Evolutionary conservation across 1,139 yeast species (phyloP).

Genomic region (Debaryomyces singareniensis): DNA sequence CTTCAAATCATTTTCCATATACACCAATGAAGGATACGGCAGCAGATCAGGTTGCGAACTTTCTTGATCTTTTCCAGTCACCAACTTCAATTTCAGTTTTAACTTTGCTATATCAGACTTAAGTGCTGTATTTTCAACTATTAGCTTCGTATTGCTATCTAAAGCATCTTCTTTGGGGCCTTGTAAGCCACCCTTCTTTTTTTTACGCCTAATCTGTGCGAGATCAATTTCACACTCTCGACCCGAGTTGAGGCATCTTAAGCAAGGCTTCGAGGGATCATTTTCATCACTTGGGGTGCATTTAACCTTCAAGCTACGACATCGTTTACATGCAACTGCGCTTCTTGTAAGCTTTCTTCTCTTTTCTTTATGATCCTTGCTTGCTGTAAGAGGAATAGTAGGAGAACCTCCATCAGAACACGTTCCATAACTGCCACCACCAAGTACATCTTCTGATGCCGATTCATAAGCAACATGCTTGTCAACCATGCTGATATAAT

Average conservation of each 20-base stretch:
- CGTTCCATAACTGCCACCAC: too few species aligned
- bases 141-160: slow-evolving; percentile 17
- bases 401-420: too few species aligned
- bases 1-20: neutral
- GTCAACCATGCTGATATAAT: too few species aligned
- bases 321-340: slow-evolving; percentile 65
- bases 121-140: slow-evolving; percentile 13
- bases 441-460: too few species aligned
- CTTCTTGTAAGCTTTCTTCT: slow-evolving; percentile 18
- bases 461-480: too few species aligned
- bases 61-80: neutral
- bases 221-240: slow-evolving; percentile 64
- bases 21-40: neutral
- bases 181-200: slow-evolving; percentile 27
- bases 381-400: too few species aligned
- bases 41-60: neutral
- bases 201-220: slow-evolving; percentile 52
- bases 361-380: too few species aligned
- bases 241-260: slow-evolving; percentile 61
- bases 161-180: slow-evolving; percentile 9
- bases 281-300: slow-evolving; percentile 67
- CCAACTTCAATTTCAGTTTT: neutral
- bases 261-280: slow-evolving; percentile 61
- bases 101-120: slow-evolving; percentile 5
- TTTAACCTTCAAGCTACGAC: slow-evolving; percentile 75